phyloP scores from a whole-genome alignment of 2,329 filamentous ascomycete genomes.

The Didymella pomorum region DNA sequence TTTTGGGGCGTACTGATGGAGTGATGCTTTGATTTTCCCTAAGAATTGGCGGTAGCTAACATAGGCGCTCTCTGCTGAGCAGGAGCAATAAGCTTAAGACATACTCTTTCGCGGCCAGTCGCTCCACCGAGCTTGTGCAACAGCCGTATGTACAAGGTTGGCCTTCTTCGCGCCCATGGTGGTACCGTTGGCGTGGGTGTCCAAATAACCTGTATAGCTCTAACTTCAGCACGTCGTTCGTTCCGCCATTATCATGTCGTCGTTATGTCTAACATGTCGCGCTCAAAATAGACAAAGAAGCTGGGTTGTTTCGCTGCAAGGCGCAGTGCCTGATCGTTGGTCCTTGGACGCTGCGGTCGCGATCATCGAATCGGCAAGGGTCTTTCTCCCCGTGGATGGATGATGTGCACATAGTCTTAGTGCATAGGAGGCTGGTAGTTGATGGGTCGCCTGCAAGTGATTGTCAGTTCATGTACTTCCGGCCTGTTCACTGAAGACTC shows the following conservation, averaged over 20 bases:
- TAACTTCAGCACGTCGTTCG: constrained; percentile 31
- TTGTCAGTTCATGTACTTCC: not conserved
- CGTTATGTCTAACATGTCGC: constrained; percentile 46
- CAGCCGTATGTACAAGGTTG: constrained; percentile 46
- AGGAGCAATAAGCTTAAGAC: constrained; percentile 18
- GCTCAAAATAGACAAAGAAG: constrained; percentile 47
- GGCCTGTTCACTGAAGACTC: constrained; percentile 50
- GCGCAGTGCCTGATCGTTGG: constrained; percentile 20
- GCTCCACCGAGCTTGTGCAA: constrained; percentile 27
- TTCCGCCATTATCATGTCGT: constrained; percentile 50
- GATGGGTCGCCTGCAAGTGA: constrained; percentile 72
- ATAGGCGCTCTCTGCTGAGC: constrained; percentile 12
- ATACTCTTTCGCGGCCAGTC: constrained; percentile 23
- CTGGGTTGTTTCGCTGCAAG: constrained; percentile 31
- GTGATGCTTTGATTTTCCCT: constrained; percentile 17
- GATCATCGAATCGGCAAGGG: constrained; percentile 20
- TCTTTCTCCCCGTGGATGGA: constrained; percentile 16
- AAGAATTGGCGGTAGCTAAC: constrained; percentile 24
- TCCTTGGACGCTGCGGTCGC: constrained; percentile 23
- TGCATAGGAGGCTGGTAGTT: constrained; percentile 77
- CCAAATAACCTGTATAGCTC: constrained; percentile 32
- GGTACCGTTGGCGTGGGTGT: constrained; percentile 28
- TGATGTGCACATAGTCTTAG: constrained; percentile 30
- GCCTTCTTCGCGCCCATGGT: constrained; percentile 27
- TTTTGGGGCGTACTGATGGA: constrained; percentile 6